phyloP scores from a whole-genome alignment of 257 asterid genomes.

The Solanum medicagineum region DNA sequence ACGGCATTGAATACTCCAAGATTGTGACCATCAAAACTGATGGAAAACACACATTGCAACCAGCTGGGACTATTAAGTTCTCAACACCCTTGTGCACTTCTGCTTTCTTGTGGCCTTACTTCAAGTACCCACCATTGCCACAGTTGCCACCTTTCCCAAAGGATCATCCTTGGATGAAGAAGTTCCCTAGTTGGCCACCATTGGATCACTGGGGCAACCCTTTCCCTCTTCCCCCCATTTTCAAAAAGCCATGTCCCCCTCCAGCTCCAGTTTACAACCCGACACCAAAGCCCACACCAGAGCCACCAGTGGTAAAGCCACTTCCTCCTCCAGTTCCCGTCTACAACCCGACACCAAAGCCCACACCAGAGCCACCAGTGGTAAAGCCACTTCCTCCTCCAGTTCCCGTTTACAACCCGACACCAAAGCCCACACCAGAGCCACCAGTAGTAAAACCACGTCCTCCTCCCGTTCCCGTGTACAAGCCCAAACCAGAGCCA shows the following conservation, averaged over 20 bases:
- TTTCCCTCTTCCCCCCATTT: constrained; percentile 12
- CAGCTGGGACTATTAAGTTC: constrained; percentile 40
- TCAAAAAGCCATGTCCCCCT: constrained; percentile 25
- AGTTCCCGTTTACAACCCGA: neutral
- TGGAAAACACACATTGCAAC: constrained; percentile 32
- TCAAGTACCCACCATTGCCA: constrained; percentile 51
- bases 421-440: constrained; percentile 12
- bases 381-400: constrained; percentile 1
- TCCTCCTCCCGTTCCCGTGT: neutral
- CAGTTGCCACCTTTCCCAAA: constrained; percentile 27
- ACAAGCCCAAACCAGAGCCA: constrained; percentile 10
- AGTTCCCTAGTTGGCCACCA: constrained; percentile 21
- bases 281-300: constrained; percentile 8
- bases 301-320: constrained; percentile 4
- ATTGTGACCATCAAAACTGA: constrained; percentile 23
- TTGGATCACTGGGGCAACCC: constrained; percentile 14
- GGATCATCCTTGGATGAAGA: constrained; percentile 12
- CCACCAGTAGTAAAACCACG: constrained; percentile 9
- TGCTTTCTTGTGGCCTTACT: constrained; percentile 55
- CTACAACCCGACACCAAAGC: constrained; percentile 10
- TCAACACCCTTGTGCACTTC: constrained; percentile 69
- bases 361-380: constrained; percentile 16
- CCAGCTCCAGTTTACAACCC: constrained; percentile 9
- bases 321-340: constrained; percentile 11
- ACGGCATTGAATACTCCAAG: constrained; percentile 49